phyloP scores from a whole-genome alignment of 306 rosid genomes.

The Lablab purpureus region DNA sequence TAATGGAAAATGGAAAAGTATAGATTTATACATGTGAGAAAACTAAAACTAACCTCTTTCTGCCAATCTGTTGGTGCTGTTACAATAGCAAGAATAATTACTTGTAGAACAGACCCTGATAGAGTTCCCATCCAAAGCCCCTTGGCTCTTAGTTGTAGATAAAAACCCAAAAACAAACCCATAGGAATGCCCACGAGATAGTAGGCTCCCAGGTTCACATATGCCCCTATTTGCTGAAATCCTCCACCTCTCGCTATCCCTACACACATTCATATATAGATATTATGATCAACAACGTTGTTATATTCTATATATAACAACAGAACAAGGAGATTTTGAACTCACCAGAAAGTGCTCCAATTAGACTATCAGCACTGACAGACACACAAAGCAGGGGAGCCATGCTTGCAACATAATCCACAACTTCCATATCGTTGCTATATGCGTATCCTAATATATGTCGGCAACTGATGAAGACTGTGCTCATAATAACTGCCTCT shows the following conservation, averaged over 20 bases:
- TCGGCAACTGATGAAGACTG: slow-evolving; percentile 48
- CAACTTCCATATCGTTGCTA: slow-evolving; percentile 62
- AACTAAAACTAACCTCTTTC: slow-evolving; percentile 45
- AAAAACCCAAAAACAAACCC: slow-evolving; percentile 50
- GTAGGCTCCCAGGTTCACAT: slow-evolving; percentile 59
- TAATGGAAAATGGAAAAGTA: not conserved
- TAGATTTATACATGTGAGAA: not conserved
- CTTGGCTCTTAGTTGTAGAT: slow-evolving; percentile 45
- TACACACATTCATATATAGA: not conserved
- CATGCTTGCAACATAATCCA: slow-evolving; percentile 54
- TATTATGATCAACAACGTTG: no score
- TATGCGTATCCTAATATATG: slow-evolving; percentile 65
- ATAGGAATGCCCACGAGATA: slow-evolving; percentile 57
- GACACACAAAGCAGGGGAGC: slow-evolving; percentile 65
- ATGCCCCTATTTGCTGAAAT: slow-evolving; percentile 57
- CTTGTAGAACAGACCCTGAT: slow-evolving; percentile 49
- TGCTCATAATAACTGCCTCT: slow-evolving; percentile 57
- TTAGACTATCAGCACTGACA: slow-evolving; percentile 56
- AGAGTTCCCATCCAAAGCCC: slow-evolving; percentile 60
- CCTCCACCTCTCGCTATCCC: slow-evolving; percentile 64
- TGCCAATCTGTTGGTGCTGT: slow-evolving; percentile 57
- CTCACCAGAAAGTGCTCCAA: slow-evolving; percentile 55
- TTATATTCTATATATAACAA: no score
- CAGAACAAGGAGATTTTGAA: not conserved
- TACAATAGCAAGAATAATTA: slow-evolving; percentile 45